Evolutionary conservation across 108 stramenopile genomes (phyloP), one percentile per base, ranked within the genome.

Genomic region (Schizochytrium sp.): DNA sequence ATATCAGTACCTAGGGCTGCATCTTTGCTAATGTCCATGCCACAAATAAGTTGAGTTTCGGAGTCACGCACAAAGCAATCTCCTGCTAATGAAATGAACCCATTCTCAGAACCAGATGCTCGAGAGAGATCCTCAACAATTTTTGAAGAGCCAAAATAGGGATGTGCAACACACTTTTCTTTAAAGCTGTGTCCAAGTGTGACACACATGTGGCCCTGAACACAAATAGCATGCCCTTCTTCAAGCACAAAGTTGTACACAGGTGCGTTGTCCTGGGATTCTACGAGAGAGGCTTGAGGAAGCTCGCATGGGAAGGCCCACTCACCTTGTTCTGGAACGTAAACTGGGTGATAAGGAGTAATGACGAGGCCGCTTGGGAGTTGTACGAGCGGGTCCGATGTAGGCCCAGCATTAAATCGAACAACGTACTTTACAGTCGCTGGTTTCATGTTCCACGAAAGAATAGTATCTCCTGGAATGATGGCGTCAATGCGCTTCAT

Each of bases 281-380:
- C 64, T 15, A 72, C n/a, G 17, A 83, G 56, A 4, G 19, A 13
- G 41, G 73, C 45, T 15, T 49, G 38, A 41, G 87, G 46, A 40
- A 87, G 64, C 40, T 88, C 61, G 57, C 42, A 72, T 49, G 90
- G 89, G 44, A 87, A 90, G 15, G 5, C 38, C 91, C 91, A 91
- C 12, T 38, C 64, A 1, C 44, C 44, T 41, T 72, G 15, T 55
- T 53, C 87, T 28, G 88, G 60, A 47, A 38, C 38, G 58, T 59
- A 69, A 7, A 92, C 72, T 17, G 92, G 92, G 58, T 92, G 92
- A 57, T 89, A 92, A n/a, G 92, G 92, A 12, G 92, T 92, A 19
- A 91, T 56, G 89, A 89, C 46, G 17, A 91, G 45, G 8, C 91
- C 91, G 19, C 89, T 72, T 15, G 41, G 57, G 15, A 92, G 57